phyloP scores from a whole-genome alignment of 139 green algal genomes.

The Asterochloris erici region DNA sequence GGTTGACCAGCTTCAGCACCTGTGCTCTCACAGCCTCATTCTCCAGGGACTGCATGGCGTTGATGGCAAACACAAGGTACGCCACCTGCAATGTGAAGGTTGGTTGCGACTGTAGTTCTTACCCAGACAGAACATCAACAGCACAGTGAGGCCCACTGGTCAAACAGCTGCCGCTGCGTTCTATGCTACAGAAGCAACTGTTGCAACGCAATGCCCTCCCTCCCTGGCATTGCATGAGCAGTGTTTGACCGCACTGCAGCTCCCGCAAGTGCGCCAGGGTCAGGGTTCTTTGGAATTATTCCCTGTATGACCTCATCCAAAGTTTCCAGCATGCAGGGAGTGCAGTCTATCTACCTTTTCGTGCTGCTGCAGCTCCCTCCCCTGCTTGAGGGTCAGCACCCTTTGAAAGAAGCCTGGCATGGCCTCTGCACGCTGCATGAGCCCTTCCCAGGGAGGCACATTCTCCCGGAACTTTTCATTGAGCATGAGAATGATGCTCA shows the following conservation, averaged over 20 bases:
- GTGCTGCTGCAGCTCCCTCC: conserved; percentile 30
- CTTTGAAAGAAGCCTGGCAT: conserved; percentile 58
- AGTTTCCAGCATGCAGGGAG: neutral
- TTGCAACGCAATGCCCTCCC: too few relatives aligned
- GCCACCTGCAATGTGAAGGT: conserved; percentile 14
- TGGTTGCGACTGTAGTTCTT: too few relatives aligned
- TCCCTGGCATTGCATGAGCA: too few relatives aligned
- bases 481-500: conserved; percentile 89
- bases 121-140: too few relatives aligned
- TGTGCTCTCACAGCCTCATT: conserved; percentile 69
- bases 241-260: too few relatives aligned
- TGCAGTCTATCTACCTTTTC: conserved; percentile 38
- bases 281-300: too few relatives aligned
- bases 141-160: too few relatives aligned
- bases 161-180: too few relatives aligned
- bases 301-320: too few relatives aligned
- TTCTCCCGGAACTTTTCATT: conserved; percentile 93
- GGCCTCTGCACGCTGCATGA: conserved; percentile 28
- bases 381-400: conserved; percentile 59
- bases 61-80: conserved; percentile 85
- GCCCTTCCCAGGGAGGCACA: conserved; percentile 78
- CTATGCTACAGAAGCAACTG: too few relatives aligned
- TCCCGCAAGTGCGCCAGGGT: too few relatives aligned
- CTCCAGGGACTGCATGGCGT: conserved; percentile 86
- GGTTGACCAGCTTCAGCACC: conserved; percentile 74